Evolutionary conservation across 2,329 filamentous ascomycete genomes (phyloP).

Genomic region (Cercospora sesami): DNA sequence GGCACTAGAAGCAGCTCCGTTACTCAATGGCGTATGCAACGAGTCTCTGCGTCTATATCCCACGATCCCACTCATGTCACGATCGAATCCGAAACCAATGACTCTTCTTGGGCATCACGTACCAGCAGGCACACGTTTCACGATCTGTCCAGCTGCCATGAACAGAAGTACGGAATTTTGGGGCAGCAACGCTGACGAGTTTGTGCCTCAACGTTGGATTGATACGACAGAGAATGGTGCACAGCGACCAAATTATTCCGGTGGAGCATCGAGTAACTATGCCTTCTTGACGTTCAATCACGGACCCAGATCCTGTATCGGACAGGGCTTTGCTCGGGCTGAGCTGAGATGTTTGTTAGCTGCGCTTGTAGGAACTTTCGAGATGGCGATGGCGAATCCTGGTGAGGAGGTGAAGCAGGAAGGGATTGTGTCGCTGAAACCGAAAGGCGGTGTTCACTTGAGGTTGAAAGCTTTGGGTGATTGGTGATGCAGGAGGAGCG

Average conservation of each 20-base stretch:
- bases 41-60: slow-evolving; percentile 50
- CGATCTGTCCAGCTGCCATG: slow-evolving; percentile 45
- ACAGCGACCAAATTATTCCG: slow-evolving; percentile 56
- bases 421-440: slow-evolving; percentile 32
- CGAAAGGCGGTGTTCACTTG: slow-evolving; percentile 32
- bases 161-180: slow-evolving; percentile 47
- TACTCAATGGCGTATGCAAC: slow-evolving; percentile 50
- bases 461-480: slow-evolving; percentile 24
- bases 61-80: slow-evolving; percentile 50
- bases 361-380: slow-evolving; percentile 32
- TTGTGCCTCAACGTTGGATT: slow-evolving; percentile 50
- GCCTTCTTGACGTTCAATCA: slow-evolving; percentile 31
- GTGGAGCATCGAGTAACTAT: slow-evolving; percentile 63
- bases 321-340: slow-evolving; percentile 65
- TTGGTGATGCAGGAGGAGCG: slow-evolving; percentile 16
- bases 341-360: slow-evolving; percentile 36
- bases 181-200: slow-evolving; percentile 46
- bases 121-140: slow-evolving; percentile 43
- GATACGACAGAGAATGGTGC: slow-evolving; percentile 34
- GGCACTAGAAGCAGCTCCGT: slow-evolving; percentile 46
- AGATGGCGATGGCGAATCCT: slow-evolving; percentile 29
- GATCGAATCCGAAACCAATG: slow-evolving; percentile 46
- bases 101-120: slow-evolving; percentile 43
- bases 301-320: slow-evolving; percentile 81
- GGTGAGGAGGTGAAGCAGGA: slow-evolving; percentile 29